Evolutionary conservation across 176 grass and related monocot species (phyloP).

Genomic region (Elymus sibiricus): DNA sequence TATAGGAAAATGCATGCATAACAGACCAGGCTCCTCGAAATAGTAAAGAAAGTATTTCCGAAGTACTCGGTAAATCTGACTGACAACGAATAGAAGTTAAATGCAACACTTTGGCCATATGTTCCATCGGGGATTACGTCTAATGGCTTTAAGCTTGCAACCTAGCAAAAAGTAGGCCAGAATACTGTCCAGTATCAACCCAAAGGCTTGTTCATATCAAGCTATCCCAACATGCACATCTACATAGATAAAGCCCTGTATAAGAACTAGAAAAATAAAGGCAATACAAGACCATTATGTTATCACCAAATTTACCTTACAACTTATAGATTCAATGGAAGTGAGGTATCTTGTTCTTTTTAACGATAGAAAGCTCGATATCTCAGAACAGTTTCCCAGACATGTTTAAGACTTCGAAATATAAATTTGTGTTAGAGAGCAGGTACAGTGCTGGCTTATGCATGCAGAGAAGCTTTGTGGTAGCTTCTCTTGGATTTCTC

Average conservation of each 20-base stretch:
- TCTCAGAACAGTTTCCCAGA: too few relatives aligned
- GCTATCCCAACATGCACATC: background rate
- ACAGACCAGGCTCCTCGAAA: background rate
- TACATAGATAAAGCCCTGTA: background rate
- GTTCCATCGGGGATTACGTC: background rate
- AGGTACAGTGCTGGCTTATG: too few relatives aligned
- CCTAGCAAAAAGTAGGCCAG: background rate
- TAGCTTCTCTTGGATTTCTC: background rate
- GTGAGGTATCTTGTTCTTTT: too few relatives aligned
- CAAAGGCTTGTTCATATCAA: background rate
- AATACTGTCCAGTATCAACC: background rate
- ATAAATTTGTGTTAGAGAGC: too few relatives aligned
- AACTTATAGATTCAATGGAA: background rate
- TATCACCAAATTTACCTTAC: background rate
- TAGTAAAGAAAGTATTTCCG: background rate
- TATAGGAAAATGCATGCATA: background rate
- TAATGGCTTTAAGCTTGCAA: background rate
- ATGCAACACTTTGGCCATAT: background rate
- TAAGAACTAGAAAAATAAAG: background rate
- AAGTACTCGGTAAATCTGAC: background rate
- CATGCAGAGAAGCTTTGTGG: too few relatives aligned
- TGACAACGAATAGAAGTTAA: too few relatives aligned
- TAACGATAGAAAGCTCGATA: too few relatives aligned
- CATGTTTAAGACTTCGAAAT: too few relatives aligned
- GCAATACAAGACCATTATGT: background rate